Conservation (phyloP, 1,284 basidiomycete species). For the Moniliella sp. region DNA sequence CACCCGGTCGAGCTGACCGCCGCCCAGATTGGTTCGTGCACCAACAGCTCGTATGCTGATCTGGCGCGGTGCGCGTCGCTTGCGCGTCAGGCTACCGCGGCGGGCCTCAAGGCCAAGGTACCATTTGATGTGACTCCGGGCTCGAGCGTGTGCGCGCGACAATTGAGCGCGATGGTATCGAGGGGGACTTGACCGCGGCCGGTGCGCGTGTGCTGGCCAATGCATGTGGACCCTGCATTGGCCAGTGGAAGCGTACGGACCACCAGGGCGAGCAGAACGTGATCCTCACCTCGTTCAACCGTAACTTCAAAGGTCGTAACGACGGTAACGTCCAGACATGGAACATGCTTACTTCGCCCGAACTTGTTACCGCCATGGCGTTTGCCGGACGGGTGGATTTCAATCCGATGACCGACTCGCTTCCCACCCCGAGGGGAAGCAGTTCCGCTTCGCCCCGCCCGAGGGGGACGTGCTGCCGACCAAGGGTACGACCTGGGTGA, state of each 20-base stretch:
- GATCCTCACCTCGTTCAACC: slow-evolving; percentile 90
- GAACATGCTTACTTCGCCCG: slow-evolving; percentile 95
- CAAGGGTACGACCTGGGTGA: slow-evolving; percentile 63
- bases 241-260: slow-evolving; percentile 90
- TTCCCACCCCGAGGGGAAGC: slow-evolving; percentile 51
- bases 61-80: slow-evolving; percentile 68
- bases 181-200: slow-evolving; percentile 55
- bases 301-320: slow-evolving; percentile 90
- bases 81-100: slow-evolving; percentile 66
- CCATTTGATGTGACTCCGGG: slow-evolving; percentile 93
- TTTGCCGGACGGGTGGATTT: slow-evolving; percentile 86
- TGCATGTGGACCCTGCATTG: slow-evolving; percentile 95
- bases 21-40: slow-evolving; percentile 84
- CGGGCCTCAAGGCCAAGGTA: slow-evolving; percentile 52
- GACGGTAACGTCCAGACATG: slow-evolving; percentile 86
- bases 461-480: slow-evolving; percentile 61
- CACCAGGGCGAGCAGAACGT: slow-evolving; percentile 79
- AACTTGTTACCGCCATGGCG: slow-evolving; percentile 73
- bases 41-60: slow-evolving; percentile 46
- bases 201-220: slow-evolving; percentile 85
- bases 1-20: slow-evolving; percentile 60
- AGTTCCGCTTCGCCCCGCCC: slow-evolving; percentile 71
- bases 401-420: slow-evolving; percentile 68
- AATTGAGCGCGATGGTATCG: slow-evolving; percentile 78
- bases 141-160: slow-evolving; percentile 89